These are phyloP conservation scores for Cordyceps farinosa DNA, from an alignment of 2,329 filamentous ascomycete genomes.

Conservation along the genomic window DNA sequence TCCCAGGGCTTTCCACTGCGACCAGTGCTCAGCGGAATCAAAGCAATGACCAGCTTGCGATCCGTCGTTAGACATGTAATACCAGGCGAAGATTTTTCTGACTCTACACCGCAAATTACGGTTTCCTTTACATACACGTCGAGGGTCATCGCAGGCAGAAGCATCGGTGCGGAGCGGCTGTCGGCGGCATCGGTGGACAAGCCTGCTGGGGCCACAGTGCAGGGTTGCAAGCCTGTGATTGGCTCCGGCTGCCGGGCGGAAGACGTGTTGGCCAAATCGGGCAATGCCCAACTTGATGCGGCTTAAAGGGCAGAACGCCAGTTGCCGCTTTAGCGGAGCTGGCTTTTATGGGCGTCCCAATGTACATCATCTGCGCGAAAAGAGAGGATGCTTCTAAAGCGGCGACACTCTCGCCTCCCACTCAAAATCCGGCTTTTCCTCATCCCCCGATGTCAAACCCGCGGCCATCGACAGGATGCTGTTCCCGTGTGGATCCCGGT, in stretches of 20 bases:
- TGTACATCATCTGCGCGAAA: no score
- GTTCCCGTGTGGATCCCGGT: constrained; percentile 8
- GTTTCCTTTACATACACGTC: not conserved
- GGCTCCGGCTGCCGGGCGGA: constrained; percentile 22
- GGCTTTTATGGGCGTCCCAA: not conserved
- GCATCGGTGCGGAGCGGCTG: constrained; percentile 20
- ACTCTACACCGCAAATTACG: not conserved
- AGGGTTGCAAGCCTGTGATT: no score
- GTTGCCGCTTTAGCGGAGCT: constrained; percentile 5
- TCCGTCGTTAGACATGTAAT: not conserved
- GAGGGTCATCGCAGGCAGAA: not conserved
- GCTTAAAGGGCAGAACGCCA: not conserved
- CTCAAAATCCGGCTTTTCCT: constrained; percentile 3
- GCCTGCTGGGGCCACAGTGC: constrained; percentile 7
- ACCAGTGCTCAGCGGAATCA: not conserved
- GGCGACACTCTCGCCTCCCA: not conserved
- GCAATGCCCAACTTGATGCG: not conserved
- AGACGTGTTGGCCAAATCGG: constrained; percentile 10
- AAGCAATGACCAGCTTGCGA: not conserved
- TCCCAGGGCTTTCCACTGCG: not conserved
- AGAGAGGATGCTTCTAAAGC: not conserved
- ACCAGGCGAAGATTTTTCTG: not conserved
- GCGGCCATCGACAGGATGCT: not conserved
- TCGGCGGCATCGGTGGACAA: constrained; percentile 26
- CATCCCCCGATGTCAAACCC: not conserved